Base-by-base conservation (phyloP, 1,284 basidiomycete genomes). In the Cryptococcus maquisensis region DNA sequence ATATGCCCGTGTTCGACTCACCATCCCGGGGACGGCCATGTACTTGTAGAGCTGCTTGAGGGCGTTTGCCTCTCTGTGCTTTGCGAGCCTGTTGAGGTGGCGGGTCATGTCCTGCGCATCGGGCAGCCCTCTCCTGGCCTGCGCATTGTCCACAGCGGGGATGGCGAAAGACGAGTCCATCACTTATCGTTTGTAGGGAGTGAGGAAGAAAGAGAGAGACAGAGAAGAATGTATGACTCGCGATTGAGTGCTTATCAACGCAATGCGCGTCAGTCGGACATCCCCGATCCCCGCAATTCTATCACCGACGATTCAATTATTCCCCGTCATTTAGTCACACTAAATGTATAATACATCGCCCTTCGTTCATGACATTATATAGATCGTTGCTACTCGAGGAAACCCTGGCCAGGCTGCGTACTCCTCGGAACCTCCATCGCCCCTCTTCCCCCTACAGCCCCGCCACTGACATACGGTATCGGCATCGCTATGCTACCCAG, bases 1-100 rank as follows among this genome's bases (percentile, higher is more conserved):
- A 20, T 9, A n/a, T n/a, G n/a, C n/a, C n/a, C n/a, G 16, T 13
- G 37, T 38, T 9, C 23, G 8, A 37, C 57, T 53, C 43, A 63
- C 54, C 68, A 72, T 72, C 32, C 70, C 71, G 5, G 68, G 68
- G 12, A 65, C 56, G 1, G 46, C 41, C 35, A 61, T 56, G 48
- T 75, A 77, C 53, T 64, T 61, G 62, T 76, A 77, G 47, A 76
- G 57, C 50, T 73, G 69, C 61, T 90, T 90, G 53, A 91, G 75
- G 2, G 85, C 84, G 43, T 83, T 86, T 2, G 75, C 61, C 32
- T 67, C 54, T 35, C 87, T 77, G 38, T 81, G 79, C 57, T 78
- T 79, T 3, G 85, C 77, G 35, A 86, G 58, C 16, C 77, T 71
- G 20, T 81, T 83, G n/a, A 86, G 66, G 62, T 85, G 84, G 64